Evolutionary conservation across 208 protist genomes (phyloP), one percentile per base, ranked within the genome.

Genomic region (Porcisia hertigi): DNA sequence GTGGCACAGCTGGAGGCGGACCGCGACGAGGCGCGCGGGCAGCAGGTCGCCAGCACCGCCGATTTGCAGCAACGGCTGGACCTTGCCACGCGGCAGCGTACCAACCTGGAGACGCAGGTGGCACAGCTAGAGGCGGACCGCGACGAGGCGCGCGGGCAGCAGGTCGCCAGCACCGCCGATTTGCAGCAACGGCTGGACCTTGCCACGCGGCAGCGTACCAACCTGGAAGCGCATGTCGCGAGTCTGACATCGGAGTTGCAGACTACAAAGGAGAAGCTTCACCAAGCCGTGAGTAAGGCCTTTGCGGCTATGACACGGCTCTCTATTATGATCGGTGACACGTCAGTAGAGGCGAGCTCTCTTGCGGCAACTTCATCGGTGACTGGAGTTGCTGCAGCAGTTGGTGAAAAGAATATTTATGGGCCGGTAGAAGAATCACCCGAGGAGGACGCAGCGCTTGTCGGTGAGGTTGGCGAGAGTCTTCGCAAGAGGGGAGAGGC

Each of bases 1-100:
- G n/a, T n/a, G n/a, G n/a, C n/a, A n/a, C n/a, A n/a, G n/a, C n/a
- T 71, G 55, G 45, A 58, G 49, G 54, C 52, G 20, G 81, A 81
- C 36, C 78, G 77, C 69, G 76, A 81, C 20, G 63, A 69, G 54
- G 70, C 73, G 65, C 73, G 72, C 14, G 71, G 49, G 57, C 71
- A 71, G 65, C 49, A 79, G 67, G 0, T 43, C 20, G 64, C 73
- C 0, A 79, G 41, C 57, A 58, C 82, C 39, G 55, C 54, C 65
- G 79, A 83, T 64, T 67, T 81, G 66, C 73, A 86, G 76, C 63
- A 70, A 36, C 66, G 34, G 60, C 69, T 84, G 53, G 63, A 66
- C 25, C 57, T 41, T 3, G 69, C 71, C 30, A 47, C 67, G 52
- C 58, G 65, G 57, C 53, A 79, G 16, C 74, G 65, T n/a, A 66